Evolutionary conservation across 768 basidiomycete genomes (phyloP), one percentile per base, ranked within the genome.

Genomic region (Kondoa subrosea): DNA sequence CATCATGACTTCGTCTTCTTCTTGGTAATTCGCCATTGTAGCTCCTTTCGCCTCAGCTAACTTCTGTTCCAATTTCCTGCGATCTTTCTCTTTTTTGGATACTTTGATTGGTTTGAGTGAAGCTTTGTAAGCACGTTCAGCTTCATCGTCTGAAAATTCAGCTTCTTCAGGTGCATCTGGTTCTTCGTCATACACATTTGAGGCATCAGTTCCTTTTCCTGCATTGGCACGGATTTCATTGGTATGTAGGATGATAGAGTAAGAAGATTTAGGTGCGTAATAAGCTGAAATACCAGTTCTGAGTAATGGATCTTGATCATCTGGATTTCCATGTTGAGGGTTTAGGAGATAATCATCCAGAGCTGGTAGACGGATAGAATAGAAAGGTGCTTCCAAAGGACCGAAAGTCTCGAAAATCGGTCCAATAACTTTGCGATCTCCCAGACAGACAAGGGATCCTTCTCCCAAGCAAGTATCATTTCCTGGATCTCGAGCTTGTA

Each of bases 351-450:
- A 60, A 25, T 50, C 50, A 1, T 57, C 69, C 83, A 72, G 84
- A 85, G 1, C 80, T 75, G 34, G 83, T 79, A 71, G 81, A 73
- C 85, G 85, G 71, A 96, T 81, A 72, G 90, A 87, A 75, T 97
- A 97, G 67, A 93, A 79, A 3, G 93, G 93, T 68, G 88, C 86
- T 25, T 83, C 82, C 8, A 92, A 89, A 1, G 93, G 91, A 12
- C 93, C 93, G 77, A 97, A 97, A 0, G 92, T 95, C 78, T 97
- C 93, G 75, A 87, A 88, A 65, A 96, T 81, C 89, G 92, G 76
- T 58, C 93, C 93, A 73, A 96, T 76, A n/a, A 93, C 89, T 71
- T 83, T 85, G 64, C 89, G 80, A 76, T 97, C 91, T 26, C 85
- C 85, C 75, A 91, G 91, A 56, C 93, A 90, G 40, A 97, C 83